These are phyloP conservation scores for Populus deltoides DNA, from an alignment of 345 rosid species.

Conservation along the genomic window DNA sequence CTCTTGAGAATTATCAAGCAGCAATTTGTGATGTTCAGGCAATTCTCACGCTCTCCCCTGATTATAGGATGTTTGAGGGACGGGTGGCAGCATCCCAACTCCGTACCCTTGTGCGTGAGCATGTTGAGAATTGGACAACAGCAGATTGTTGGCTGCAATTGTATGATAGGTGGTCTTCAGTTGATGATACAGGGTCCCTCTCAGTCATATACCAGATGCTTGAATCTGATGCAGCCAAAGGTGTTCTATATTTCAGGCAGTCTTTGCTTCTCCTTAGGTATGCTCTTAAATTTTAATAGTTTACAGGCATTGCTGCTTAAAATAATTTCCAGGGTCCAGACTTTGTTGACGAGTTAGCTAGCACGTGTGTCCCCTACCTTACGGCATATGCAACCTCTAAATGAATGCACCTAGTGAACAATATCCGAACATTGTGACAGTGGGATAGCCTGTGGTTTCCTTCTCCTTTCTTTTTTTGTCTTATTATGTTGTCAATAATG, in stretches of 20 bases:
- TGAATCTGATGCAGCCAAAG: constrained; percentile 86
- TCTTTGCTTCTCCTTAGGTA: constrained; percentile 94
- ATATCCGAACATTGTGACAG: neutral
- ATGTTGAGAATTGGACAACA: constrained; percentile 83
- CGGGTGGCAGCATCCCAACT: constrained; percentile 88
- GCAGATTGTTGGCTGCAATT: constrained; percentile 99
- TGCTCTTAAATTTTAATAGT: neutral
- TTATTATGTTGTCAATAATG: neutral
- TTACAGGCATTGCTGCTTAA: neutral
- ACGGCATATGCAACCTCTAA: neutral
- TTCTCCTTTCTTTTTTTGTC: neutral
- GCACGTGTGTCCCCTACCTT: neutral
- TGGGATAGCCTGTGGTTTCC: neutral
- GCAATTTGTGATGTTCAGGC: constrained; percentile 96
- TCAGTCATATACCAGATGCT: constrained; percentile 99
- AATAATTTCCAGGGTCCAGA: neutral
- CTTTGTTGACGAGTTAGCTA: neutral
- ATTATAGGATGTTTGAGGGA: constrained; percentile 89
- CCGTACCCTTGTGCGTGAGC: constrained; percentile 84
- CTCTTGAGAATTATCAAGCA: constrained; percentile 77
- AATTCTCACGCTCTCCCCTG: constrained; percentile 80
- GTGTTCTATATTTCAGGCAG: constrained; percentile 89
- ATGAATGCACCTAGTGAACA: neutral
- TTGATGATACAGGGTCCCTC: constrained; percentile 95
- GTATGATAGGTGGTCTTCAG: constrained; percentile 93